Percentiles rank a stretch among this genome's conserved stretches.
phyloP scores from a whole-genome alignment of 306 rosid genomes.

The Begonia fuchsioides region DNA sequence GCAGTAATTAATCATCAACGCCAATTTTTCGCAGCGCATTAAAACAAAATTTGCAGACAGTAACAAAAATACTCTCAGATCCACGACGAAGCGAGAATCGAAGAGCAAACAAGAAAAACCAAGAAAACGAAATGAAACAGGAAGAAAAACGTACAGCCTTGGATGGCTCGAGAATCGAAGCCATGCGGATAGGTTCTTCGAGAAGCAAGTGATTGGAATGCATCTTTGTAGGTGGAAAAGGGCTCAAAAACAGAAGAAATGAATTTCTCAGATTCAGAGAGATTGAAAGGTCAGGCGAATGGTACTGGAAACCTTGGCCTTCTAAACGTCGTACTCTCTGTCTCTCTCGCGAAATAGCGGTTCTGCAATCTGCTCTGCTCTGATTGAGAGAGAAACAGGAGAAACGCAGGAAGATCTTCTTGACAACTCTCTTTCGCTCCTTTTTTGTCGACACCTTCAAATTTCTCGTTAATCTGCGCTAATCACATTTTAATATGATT shows the following conservation, averaged over 20 bases:
- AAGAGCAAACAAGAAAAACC: background rate
- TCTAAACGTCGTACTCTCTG: background rate
- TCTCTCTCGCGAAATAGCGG: no score
- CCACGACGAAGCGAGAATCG: background rate
- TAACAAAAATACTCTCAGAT: background rate
- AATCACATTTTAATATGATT: no score
- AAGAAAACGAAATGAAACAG: background rate
- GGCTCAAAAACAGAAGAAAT: background rate
- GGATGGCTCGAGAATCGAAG: constrained; percentile 86
- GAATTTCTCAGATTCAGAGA: background rate
- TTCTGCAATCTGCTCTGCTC: no score
- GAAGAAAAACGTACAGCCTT: constrained; percentile 38
- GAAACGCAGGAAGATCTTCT: no score
- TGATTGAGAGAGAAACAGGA: no score
- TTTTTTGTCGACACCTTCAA: no score
- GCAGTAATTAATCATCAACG: background rate
- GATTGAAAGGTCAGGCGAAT: background rate
- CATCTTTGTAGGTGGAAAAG: constrained; percentile 37
- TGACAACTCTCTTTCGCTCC: no score
- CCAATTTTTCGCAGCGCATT: background rate
- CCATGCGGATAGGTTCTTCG: constrained; percentile 94
- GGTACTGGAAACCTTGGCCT: background rate
- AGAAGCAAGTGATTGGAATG: constrained; percentile 85
- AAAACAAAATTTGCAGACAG: background rate
- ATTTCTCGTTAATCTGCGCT: no score